phyloP scores from a whole-genome alignment of 345 rosid species.

The Rhizophora mangle region DNA sequence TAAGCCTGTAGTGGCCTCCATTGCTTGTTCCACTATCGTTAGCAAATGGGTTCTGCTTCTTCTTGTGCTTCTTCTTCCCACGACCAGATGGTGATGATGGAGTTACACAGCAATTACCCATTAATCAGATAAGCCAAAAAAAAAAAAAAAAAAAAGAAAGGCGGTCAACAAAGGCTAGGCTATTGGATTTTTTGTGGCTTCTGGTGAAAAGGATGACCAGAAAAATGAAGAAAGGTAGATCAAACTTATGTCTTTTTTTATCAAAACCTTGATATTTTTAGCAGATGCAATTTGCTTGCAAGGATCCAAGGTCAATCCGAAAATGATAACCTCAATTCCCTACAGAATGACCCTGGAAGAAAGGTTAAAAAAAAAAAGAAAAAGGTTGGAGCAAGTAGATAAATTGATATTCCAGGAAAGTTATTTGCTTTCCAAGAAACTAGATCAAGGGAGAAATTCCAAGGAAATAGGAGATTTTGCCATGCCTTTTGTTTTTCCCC shows the following conservation, averaged over 20 bases:
- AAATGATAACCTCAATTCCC: conserved; percentile 4
- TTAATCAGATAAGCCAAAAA: background rate
- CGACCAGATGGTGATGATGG: conserved; percentile 10
- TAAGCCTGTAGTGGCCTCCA: conserved; percentile 17
- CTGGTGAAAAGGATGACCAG: conserved; percentile 10
- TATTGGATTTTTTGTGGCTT: background rate
- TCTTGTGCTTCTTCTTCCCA: conserved; percentile 21
- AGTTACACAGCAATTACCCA: conserved; percentile 36
- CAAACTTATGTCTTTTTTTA: background rate
- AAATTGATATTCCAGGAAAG: conserved; percentile 8
- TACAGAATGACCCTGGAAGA: background rate
- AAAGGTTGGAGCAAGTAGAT: background rate
- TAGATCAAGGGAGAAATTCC: background rate
- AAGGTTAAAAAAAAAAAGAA: background rate
- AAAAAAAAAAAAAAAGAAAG: background rate
- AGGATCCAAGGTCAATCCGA: conserved; percentile 7
- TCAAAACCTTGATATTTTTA: conserved; percentile 15
- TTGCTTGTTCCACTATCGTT: conserved; percentile 7
- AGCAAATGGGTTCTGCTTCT: conserved; percentile 25
- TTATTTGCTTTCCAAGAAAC: conserved; percentile 3
- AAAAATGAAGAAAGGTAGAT: conserved; percentile 3
- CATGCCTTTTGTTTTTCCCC: background rate
- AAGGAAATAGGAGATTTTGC: background rate
- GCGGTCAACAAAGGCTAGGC: background rate
- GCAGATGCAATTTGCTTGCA: background rate